phyloP scores from a whole-genome alignment of 352 stramenopile species.

The Phytopythium oedochilum region DNA sequence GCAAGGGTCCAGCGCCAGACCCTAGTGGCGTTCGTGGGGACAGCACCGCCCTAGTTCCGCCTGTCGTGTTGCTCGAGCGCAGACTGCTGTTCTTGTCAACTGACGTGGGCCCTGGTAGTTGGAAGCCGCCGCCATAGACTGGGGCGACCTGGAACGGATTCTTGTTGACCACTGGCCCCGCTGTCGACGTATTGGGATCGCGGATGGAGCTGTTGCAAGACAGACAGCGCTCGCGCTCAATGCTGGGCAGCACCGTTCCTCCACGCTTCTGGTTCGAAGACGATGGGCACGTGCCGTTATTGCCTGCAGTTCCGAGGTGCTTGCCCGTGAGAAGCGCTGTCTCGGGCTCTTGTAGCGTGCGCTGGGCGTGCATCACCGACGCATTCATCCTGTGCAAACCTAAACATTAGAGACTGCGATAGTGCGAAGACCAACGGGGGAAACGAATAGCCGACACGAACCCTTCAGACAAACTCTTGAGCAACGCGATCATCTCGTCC shows the following conservation, averaged over 20 bases:
- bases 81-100: constrained; percentile 25
- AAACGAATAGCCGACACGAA: no score
- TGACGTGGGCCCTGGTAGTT: constrained; percentile 30
- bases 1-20: neutral
- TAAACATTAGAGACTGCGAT: neutral
- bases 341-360: constrained; percentile 54
- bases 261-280: constrained; percentile 29
- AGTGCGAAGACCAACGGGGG: no score
- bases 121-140: constrained; percentile 70
- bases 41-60: neutral
- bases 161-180: constrained; percentile 41
- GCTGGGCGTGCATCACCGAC: constrained; percentile 68
- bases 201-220: constrained; percentile 72
- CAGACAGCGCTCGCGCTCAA: constrained; percentile 74
- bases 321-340: constrained; percentile 76
- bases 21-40: constrained; percentile 3
- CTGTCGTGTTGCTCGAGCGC: neutral
- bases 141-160: constrained; percentile 61
- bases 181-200: constrained; percentile 19
- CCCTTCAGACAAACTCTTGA: constrained; percentile 73
- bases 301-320: constrained; percentile 18
- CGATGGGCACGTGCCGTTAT: neutral
- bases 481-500: constrained; percentile 74
- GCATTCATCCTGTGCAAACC: constrained; percentile 57
- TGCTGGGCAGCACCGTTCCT: constrained; percentile 52